Base-by-base conservation (phyloP, 805 yeast genomes). In the Pichia paraexigua region DNA sequence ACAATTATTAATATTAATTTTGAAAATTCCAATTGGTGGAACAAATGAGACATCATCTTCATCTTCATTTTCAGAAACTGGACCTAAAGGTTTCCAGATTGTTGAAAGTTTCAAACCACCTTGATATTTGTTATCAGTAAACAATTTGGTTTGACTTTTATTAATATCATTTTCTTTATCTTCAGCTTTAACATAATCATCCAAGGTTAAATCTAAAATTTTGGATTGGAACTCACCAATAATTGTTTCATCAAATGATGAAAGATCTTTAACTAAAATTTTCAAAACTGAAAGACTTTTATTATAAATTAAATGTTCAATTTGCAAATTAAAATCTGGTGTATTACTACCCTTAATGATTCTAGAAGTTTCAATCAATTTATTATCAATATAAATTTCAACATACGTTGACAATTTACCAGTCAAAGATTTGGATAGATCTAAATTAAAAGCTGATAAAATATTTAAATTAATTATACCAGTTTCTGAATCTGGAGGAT, bases 391-490 rank as follows among this genome's bases (percentile, higher is more conserved):
- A 58, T 69, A 79, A 21, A 87, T 64, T 60, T 83, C 87, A 17
- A 90, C 90, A 64, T 77, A 82, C 28, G 94, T 85, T 62, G 83
- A 77, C 58, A 79, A 67, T 50, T 75, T 66, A 30, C 80, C 82
- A 50, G 74, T 46, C 60, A 81, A 53, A 0, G 89, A 76, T 28
- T 71, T 62, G 5, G 80, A 64, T 18, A 69, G 61, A 59, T 83
- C 85, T 62, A 87, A 71, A 45, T 77, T 73, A 47, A 71, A 73
- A 22, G 87, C 88, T 53, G 78, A 77, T 54, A 83, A 82, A 47
- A 87, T 66, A 12, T 74, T 73, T 41, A 86, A 60, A 60, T 83
- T 85, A 67, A 85, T 70, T 52, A 87, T 81, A 72, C 94, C 95
- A 48, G 81, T 79, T 59, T 85, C 89, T n/a, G 82, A 67, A 49